These are phyloP conservation scores for Euphrasia confusa DNA, from an alignment of 257 asterid genomes.

Conservation along the genomic window DNA sequence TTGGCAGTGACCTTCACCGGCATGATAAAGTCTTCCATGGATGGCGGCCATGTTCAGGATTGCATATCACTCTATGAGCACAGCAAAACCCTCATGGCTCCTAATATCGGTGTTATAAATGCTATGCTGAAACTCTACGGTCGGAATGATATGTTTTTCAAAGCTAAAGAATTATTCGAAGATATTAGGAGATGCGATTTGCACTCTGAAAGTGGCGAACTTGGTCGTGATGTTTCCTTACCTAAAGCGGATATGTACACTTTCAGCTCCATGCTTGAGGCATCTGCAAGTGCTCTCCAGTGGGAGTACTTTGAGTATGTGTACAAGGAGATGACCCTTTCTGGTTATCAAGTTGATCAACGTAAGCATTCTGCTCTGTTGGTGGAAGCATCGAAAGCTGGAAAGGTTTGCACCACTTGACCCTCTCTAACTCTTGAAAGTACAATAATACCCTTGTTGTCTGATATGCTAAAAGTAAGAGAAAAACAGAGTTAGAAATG, in stretches of 20 bases:
- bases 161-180: conserved; percentile 84
- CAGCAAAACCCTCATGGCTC: conserved; percentile 44
- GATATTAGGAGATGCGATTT: conserved; percentile 35
- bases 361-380: conserved; percentile 45
- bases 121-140: conserved; percentile 81
- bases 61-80: conserved; percentile 65
- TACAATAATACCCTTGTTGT: too few relatives aligned
- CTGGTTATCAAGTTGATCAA: conserved; percentile 51
- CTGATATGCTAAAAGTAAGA: too few relatives aligned
- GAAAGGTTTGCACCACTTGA: conserved; percentile 50
- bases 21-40: conserved; percentile 75
- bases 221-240: conserved; percentile 25
- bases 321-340: conserved; percentile 70
- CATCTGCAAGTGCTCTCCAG: conserved; percentile 74
- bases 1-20: conserved; percentile 77
- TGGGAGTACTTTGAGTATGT: conserved; percentile 90
- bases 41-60: conserved; percentile 67
- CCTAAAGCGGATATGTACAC: conserved; percentile 56
- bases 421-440: neutral
- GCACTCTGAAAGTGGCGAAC: conserved; percentile 25
- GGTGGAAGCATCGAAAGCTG: conserved; percentile 74
- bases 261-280: conserved; percentile 75
- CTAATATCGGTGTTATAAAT: conserved; percentile 70
- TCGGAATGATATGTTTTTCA: conserved; percentile 67
- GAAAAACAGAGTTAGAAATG: too few relatives aligned